Base-by-base conservation (phyloP, 192 early-diverging fungal genomes). In the Umbelopsis ramanniana region DNA sequence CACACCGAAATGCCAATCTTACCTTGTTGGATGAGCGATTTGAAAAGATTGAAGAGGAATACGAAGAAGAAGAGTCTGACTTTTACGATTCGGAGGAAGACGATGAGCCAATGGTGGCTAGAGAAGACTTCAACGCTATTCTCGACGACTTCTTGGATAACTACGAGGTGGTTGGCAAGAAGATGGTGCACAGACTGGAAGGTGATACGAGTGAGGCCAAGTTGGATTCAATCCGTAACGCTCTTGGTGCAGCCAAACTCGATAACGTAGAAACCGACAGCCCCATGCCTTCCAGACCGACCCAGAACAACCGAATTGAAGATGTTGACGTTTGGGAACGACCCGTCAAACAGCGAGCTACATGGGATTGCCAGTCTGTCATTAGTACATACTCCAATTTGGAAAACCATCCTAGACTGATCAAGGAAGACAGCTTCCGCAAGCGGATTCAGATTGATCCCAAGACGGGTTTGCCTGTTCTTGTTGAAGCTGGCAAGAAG, bases 291-390 rank as follows among this genome's bases (percentile, higher is more conserved):
- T 29, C 57, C 7, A 22, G 57, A 17, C 57, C 57, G 12, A 66
- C 74, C 53, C 60, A 78, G 29, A 81, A 81, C 63, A 69, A 72
- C 10, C 73, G 73, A 26, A 67, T 77, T 63, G 81, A 86, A 50
- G 83, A 82, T 9, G 76, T 74, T 17, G 82, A 89, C 12, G 37
- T 74, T 19, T 68, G 45, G 45, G 82, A 86, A 53, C 76, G 74
- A 52, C 80, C 79, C 55, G 72, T 82, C 12, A 83, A 88, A 46
- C 86, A 89, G 70, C 75, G 88, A 37, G 89, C 90, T 52, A 77
- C 78, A 38, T 98, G 97, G 97, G 97, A 98, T 86, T 92, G 91
- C 70, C 92, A 98, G 83, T 91, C 93, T 26, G 90, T 98, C 24
- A 77, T 97, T 40, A 90, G 89, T 46, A 97, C 94, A 4, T 95